Conservation (phyloP, 2,329 filamentous ascomycete genomes). For the Tympanopsis confertula region DNA sequence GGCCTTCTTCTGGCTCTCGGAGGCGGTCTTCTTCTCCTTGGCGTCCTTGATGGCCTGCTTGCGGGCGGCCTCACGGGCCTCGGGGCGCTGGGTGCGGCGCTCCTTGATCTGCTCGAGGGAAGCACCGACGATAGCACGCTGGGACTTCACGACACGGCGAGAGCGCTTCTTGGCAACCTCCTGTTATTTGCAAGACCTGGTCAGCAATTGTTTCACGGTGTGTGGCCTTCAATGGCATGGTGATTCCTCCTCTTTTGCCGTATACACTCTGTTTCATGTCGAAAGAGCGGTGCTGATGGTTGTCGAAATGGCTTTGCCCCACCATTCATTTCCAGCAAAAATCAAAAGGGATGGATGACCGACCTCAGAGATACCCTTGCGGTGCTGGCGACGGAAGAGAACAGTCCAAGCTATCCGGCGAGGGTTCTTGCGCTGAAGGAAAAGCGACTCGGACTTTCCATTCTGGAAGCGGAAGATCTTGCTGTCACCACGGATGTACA, state of each 20-base stretch:
- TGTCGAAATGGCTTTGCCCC: too few relatives aligned
- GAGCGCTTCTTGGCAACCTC: conserved; percentile 99
- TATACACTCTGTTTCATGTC: too few relatives aligned
- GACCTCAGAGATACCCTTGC: conserved; percentile 99
- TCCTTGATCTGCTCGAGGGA: conserved; percentile 99
- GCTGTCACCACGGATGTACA: conserved; percentile 99
- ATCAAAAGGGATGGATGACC: conserved; percentile 22
- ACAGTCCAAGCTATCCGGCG: conserved; percentile 98
- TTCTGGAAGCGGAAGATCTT: conserved; percentile 99
- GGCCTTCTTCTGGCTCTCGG: conserved; percentile 88
- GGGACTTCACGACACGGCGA: conserved; percentile 93
- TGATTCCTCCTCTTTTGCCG: too few relatives aligned
- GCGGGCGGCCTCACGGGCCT: conserved; percentile 87
- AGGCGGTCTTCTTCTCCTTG: conserved; percentile 95
- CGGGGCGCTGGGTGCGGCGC: conserved; percentile 85
- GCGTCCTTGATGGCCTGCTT: conserved; percentile 84
- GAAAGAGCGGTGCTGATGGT: too few relatives aligned
- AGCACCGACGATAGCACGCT: conserved; percentile 97
- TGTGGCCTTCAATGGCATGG: too few relatives aligned
- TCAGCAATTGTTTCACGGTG: background rate
- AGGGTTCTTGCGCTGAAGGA: conserved; percentile 99
- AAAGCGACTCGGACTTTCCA: conserved; percentile 98
- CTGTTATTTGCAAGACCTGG: conserved; percentile 43
- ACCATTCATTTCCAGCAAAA: too few relatives aligned
- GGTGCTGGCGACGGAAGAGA: conserved; percentile 96